Base-by-base conservation (phyloP, 1,284 basidiomycete species). In the Puccinia coronata region DNA sequence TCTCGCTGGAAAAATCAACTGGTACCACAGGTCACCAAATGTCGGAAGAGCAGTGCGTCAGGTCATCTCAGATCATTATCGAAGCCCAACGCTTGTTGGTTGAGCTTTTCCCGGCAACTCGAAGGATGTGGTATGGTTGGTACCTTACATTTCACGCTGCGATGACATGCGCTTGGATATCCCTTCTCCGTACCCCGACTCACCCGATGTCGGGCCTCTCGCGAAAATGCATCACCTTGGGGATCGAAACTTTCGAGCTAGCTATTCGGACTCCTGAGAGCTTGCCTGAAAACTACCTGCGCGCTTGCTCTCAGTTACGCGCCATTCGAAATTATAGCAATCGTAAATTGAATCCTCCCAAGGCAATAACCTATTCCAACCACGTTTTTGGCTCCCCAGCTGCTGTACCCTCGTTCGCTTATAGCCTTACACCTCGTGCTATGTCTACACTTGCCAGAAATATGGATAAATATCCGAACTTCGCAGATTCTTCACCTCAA, bases 91-190 rank as follows among this genome's bases (percentile, higher is more conserved):
- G 53, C 16, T 41, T 78, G 31, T 25, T 78, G 47, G 63, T 78
- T 34, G 61, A 78, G 39, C 43, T 78, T 25, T 78, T 78, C 65
- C 76, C 76, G 25, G 61, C 76, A 20, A 69, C 76, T 23, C 41
- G 43, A 16, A 63, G 63, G 51, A 78, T 78, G 76, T 78, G 76
- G 76, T 78, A 78, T 43, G 76, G 76, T 18, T 78, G 76, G 76
- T 78, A 78, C 47, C 47, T 67, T 28, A 78, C 76, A 0, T 78
- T 78, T 78, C 76, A 78, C 28, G 76, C 76, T 9, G 76, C 76
- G 18, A 78, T 78, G 76, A 78, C 76, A 18, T 78, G 57, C n/a
- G 76, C 76, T 55, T 78, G 76, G 76, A 78, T 78, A 31, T 67
- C 76, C 14, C 61, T 69, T 39, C 51, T 78, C 11, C 61, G 65